Base-by-base conservation (phyloP, 2,329 filamentous ascomycete species). In the Trematosphaeria pertusa region DNA sequence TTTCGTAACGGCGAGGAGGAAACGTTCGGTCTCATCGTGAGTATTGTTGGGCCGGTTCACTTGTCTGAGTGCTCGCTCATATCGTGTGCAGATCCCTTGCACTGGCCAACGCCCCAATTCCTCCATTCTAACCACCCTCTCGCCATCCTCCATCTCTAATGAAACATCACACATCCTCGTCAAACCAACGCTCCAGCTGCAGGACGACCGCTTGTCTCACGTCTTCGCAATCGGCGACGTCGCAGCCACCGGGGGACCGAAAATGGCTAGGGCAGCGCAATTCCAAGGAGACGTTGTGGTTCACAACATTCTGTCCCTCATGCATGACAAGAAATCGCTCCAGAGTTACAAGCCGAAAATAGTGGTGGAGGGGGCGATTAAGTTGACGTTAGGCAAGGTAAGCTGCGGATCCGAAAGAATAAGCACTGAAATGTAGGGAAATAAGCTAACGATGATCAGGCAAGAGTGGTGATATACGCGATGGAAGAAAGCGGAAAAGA, bases 171-270 rank as follows among this genome's bases (percentile, higher is more conserved):
- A 79, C 46, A 78, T 86, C 54, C 71, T 72, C 1, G 80, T 87
- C 18, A 76, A 78, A 37, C 73, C 78, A 0, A 84, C 80, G 0
- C 72, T 88, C 22, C 84, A 87, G 50, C 71, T 88, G 11, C 59
- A 26, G 18, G 78, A 82, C 54, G 66, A 74, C 2, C 47, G 52
- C 0, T 71, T 79, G 7, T 73, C 76, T 1, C 78, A 83, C 49
- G 73, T 87, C 2, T 88, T 84, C 56, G 81, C 80, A 1, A 78
- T 83, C n/a, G 86, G 86, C 14, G 85, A 88, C 52, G 81, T 88
- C 4, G 79, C 83, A 3, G 80, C 81, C 19, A 67, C 66, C 4
- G 78, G 77, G 1, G 74, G 75, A 0, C 79, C 79, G 5, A 85
- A 85, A 59, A 71, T 67, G 32, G 81, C 79, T 0, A 75, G 83